Evolutionary conservation across 352 stramenopile species (phyloP).

Genomic region (Globisporangium lucens): DNA sequence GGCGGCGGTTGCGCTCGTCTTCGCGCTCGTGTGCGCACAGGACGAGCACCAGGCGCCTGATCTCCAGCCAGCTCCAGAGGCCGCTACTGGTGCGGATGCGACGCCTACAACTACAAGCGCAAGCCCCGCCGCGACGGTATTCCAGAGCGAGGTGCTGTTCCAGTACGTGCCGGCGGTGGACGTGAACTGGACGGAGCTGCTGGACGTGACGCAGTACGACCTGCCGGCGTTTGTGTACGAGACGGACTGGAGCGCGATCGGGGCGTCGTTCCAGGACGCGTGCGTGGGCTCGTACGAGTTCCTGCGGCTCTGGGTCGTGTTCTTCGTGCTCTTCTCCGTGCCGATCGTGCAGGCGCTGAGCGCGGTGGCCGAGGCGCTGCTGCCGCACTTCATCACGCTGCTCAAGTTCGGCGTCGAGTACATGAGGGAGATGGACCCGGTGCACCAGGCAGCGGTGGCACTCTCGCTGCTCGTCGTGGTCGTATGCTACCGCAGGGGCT

Average conservation of each 20-base stretch:
- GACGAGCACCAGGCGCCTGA: background rate
- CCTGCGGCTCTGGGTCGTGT: constrained; percentile 52
- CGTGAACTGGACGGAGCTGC: constrained; percentile 12
- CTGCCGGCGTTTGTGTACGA: constrained; percentile 43
- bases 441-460: constrained; percentile 46
- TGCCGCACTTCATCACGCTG: constrained; percentile 61
- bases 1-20: background rate
- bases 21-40: background rate
- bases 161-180: constrained; percentile 17
- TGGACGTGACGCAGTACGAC: constrained; percentile 29
- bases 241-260: constrained; percentile 67
- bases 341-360: constrained; percentile 41
- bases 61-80: background rate
- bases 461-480: constrained; percentile 26
- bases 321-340: constrained; percentile 45
- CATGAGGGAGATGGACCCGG: constrained; percentile 54
- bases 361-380: constrained; percentile 45
- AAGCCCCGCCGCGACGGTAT: background rate
- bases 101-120: background rate
- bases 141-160: constrained; percentile 11
- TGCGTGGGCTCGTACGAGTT: constrained; percentile 58
- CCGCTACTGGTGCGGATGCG: background rate
- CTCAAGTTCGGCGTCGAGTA: constrained; percentile 34
- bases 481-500: constrained; percentile 63
- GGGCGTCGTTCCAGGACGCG: constrained; percentile 46